Base-by-base conservation (phyloP, 83 land plant genomes). In the Picea engelmannii region DNA sequence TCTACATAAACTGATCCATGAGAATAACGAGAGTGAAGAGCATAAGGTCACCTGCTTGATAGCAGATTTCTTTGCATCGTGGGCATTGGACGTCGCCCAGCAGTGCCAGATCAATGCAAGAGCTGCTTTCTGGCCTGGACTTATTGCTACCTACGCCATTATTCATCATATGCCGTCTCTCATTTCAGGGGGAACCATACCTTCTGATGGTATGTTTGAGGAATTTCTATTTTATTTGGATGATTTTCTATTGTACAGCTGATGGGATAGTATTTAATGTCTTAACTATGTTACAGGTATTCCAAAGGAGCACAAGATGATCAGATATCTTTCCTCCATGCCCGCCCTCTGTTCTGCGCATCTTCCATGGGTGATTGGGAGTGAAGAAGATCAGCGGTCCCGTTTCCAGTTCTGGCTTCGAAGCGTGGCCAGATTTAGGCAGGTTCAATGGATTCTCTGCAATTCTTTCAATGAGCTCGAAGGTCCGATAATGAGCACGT, bases 381-480 rank as follows among this genome's bases (percentile, higher is more conserved):
- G 61, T 80, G 13, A 4, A 4, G 13, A 18, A 5, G 79, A 76
- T 9, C 52, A 79, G 35, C 60, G 79, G 62, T 25, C 62, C 9
- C 7, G 82, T 3, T 87, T 87, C 47, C 12, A 83, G n/a, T 67
- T 63, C 65, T 66, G 81, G 24, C 10, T 20, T 2, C 60, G 38
- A 12, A 78, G 68, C 84, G 76, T 52, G 78, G 25, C 47, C 38
- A 31, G 35, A 38, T 16, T 74, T 6, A 49, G 64, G 10, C 4
- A 16, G 2, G 80, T 81, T 35, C 82, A 85, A 4, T 76, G 76
- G 79, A 10, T 85, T 16, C 17, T 87, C 18, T 85, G 84, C 84
- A 90, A 90, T 58, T 81, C 89, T 1, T 80, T 75, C 35, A 31
- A 75, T 38, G 89, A 83, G 21, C 66, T 90, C 5, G 92, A 90